Base-by-base conservation (phyloP, 2,329 filamentous ascomycete species). In the Coniochaeta hoffmannii region DNA sequence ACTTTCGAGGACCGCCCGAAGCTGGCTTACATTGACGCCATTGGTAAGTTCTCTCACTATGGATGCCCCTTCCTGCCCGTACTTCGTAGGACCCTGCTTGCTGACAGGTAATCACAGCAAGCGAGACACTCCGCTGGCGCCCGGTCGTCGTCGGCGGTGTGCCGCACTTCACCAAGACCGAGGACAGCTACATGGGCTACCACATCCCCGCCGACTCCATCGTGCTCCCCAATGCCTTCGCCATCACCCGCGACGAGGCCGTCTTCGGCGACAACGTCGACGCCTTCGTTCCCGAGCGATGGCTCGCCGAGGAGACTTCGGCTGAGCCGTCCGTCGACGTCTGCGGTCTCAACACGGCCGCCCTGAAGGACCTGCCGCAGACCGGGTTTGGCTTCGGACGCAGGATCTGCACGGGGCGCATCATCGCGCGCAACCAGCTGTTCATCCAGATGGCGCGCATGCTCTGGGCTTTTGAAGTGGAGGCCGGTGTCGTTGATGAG, bases 391-490 rank as follows among this genome's bases (percentile, higher is more conserved):
- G 77, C 0, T 80, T 74, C 55, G 78, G 79, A 0, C 66, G 76
- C 2, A 64, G 78, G 1, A 66, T 75, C 1, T 74, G 71, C 24
- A 69, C 66, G 2, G 69, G 68, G 0, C 73, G 75, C 11, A 71
- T 78, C 57, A 71, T 82, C 15, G 76, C 77, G 1, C 73, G 78
- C 35, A 73, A 76, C 22, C 71, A 69, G 14, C 63, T 80, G 5
- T 76, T 71, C 56, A 63, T 76, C 5, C 62, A 62, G 24, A 65
- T 76, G 30, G 67, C 75, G 0, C 68, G 71, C 17, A 50, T 78
- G 26, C 61, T 84, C 0, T 83, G 79, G 80, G 76, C 74, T 0
- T 80, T 80, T 59, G 65, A 75, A 6, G 62, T 73, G 15, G 62
- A 65, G 55, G 59, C 65, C 3, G 64, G 63, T 14, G 59, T 68